Base-by-base conservation (phyloP, 139 green algal species). In the Chlamydomonas incerta region DNA sequence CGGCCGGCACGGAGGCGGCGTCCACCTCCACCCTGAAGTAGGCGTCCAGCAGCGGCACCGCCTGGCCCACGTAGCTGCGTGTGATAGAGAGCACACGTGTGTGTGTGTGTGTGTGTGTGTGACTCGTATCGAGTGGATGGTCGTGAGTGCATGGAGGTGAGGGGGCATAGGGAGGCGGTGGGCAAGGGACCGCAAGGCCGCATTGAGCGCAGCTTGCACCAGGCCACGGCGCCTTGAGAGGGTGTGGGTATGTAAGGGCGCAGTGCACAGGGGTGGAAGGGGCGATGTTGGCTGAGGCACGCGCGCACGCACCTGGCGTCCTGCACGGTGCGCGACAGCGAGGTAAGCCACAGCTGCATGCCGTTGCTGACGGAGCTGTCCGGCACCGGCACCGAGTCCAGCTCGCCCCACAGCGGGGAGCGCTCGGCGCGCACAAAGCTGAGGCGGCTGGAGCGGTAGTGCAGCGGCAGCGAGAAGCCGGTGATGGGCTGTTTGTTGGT, bases 351-450 rank as follows among this genome's bases (percentile, higher is more conserved):
- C 46, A 87, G 67, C 55, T 28, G 9, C 80, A 85, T 75, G 66
- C 13, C 55, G 33, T 17, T 29, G 37, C 35, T 37, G 37, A 18
- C 35, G 52, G 15, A 26, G 67, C 11, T 33, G 47, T 31, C 46
- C 21, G 79, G 23, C 33, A 80, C 29, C 46, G 80, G 31, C 21
- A 72, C 37, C 18, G 60, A 79, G 5, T 50, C 63, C 60, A 89
- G n/a, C 24, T 89, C 74, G 33, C 55, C 47, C 86, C 86, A 89
- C 57, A 89, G 71, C 18, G 6, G 23, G 8, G 86, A 89, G 6
- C 41, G 24, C 10, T 37, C 47, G 2, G 86, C 60, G 23, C 63
- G 58, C 3, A 87, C 47, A 47, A 80, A 89, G 5, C 34, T 57
- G 26, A 81, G 37, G 10, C 70, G 52, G 37, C 74, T 62, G n/a